Base-by-base conservation (phyloP, 1,284 basidiomycete genomes). In the Microbotryomycetes sp. region DNA sequence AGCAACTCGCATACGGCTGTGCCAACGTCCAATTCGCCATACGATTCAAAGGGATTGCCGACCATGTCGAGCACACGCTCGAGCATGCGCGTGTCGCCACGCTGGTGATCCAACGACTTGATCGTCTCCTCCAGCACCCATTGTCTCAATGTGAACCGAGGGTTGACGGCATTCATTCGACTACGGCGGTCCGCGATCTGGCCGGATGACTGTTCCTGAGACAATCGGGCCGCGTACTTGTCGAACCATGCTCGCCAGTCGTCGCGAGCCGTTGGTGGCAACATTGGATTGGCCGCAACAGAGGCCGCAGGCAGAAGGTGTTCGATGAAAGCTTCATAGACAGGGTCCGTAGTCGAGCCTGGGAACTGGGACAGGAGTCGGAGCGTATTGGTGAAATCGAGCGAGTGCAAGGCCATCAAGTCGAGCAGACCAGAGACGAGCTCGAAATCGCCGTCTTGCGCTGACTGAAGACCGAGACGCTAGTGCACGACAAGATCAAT, bases 111-210 rank as follows among this genome's bases (percentile, higher is more conserved):
- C 4, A 88, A 81, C 66, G 81, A 82, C 65, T 77, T 76, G 73
- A 93, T 93, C 28, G 89, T 84, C 72, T 94, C 91, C 73, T 96
- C 91, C 28, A 97, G 79, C 3, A 96, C 78, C 92, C 92, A 96
- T 76, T 96, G 92, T 60, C 92, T 79, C 61, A 96, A 76, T 45
- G 93, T 83, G 75, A 97, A 96, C 29, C 90, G 80, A 16, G 92
- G 92, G 72, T 97, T 96, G 23, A 80, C 82, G 11, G 64, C 73
- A 59, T 76, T 78, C 75, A 81, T 79, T 74, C 82, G 26, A 66
- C 73, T 67, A 77, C 76, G 79, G 23, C 76, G 74, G 52, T 66
- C 68, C 13, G 65, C 69, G 2, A 56, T 71, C n/a, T 49, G 75
- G 78, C 79, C 71, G 3, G 66, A 70, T 0, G 53, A 78, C 35